Base-by-base conservation (phyloP, 1,284 basidiomycete genomes). In the Ceraceosorus guamensis region DNA sequence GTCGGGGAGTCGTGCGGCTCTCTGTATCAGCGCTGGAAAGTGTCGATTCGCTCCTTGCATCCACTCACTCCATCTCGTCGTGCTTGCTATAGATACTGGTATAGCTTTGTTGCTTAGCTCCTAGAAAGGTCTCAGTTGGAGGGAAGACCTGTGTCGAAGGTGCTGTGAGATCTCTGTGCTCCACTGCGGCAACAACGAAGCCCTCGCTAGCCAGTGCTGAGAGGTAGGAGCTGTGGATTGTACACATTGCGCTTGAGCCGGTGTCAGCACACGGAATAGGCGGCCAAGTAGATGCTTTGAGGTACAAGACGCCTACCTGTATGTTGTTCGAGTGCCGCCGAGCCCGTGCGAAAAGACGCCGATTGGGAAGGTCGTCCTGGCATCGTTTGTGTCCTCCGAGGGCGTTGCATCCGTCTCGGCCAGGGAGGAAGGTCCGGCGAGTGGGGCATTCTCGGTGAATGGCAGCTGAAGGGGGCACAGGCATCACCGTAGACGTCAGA, bases 271-370 rank as follows among this genome's bases (percentile, higher is more conserved):
- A n/a, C n/a, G n/a, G n/a, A n/a, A n/a, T n/a, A n/a, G n/a, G n/a
- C n/a, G n/a, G n/a, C n/a, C n/a, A n/a, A n/a, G n/a, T n/a, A n/a
- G n/a, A n/a, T n/a, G 39, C 10, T 48, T 10, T 10, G 10, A 48
- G 35, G 10, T 10, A 48, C 14, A n/a, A 33, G 24, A 35, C 7
- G 30, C 50, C 13, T 59, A 52, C 3, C 67, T 70, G 55, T 72
- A 72, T 8, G 67, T 63, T 0, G 64, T 63, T 6, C 62, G 53
- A 3, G 64, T 62, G 2, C 70, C 68, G 8, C 66, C 70, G 35
- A 72, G 59, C 6, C 70, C 70, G 43, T 70, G 70, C n/a, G 60
- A 63, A 57, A 72, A 68, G 11, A 72, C 60, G 7, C 62, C 68
- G 4, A 67, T 55, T 4, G 68, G 65, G 8, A 69, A 66, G 16